Conservation (phyloP, 2,329 filamentous ascomycete species). For the Phialophora macrospora region DNA sequence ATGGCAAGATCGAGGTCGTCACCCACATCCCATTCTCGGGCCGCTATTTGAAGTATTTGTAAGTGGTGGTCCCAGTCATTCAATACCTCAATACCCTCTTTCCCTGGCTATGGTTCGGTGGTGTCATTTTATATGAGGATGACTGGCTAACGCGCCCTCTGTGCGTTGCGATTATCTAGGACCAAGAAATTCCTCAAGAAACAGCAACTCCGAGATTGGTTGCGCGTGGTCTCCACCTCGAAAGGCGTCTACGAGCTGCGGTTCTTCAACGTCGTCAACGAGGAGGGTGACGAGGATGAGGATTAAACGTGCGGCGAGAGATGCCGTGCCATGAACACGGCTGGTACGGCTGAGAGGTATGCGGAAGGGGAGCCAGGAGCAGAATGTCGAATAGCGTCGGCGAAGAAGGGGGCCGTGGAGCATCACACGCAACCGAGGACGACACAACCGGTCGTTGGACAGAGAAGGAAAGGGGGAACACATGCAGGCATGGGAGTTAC, state of each 20-base stretch:
- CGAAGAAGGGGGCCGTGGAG: no score
- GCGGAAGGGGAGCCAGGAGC: not conserved
- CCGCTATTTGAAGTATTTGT: constrained; percentile 99
- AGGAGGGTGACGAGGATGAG: constrained; percentile 96
- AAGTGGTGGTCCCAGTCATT: constrained; percentile 50
- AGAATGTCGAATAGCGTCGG: not conserved
- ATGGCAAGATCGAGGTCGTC: constrained; percentile 98
- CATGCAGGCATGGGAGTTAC: no score
- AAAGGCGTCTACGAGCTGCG: constrained; percentile 99
- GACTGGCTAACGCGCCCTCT: not conserved
- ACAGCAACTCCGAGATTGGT: constrained; percentile 99
- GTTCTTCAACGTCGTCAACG: constrained; percentile 99
- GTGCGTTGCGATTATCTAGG: constrained; percentile 53
- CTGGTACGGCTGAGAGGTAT: not conserved
- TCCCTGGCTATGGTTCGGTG: not conserved
- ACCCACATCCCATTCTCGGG: constrained; percentile 98
- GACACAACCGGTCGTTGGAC: no score
- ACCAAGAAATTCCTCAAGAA: constrained; percentile 99
- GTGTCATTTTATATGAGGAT: not conserved
- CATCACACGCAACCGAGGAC: no score
- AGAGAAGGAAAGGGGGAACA: no score
- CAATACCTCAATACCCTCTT: no score
- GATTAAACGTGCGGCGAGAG: constrained; percentile 69
- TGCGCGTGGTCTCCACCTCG: constrained; percentile 96
- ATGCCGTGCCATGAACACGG: not conserved